These are phyloP conservation scores for Lactarius akahatsu DNA, from an alignment of 768 basidiomycete species.

Conservation along the genomic window DNA sequence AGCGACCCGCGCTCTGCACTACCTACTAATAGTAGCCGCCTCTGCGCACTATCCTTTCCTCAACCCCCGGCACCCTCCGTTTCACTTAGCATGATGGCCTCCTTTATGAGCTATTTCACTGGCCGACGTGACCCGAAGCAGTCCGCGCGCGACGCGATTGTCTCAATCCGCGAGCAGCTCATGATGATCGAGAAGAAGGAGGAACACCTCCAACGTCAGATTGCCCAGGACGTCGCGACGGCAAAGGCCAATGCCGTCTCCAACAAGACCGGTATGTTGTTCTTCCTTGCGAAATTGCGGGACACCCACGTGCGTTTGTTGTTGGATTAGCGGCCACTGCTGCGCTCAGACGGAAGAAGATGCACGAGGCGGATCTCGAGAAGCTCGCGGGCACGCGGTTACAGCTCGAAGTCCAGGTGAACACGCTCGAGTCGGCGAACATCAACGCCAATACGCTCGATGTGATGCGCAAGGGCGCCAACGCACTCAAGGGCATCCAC, in stretches of 20 bases:
- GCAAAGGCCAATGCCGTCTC: conserved; percentile 90
- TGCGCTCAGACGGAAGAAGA: conserved; percentile 92
- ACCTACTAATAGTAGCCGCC: neutral
- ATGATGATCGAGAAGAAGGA: conserved; percentile 99
- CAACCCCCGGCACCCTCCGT: neutral
- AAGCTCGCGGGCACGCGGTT: conserved; percentile 79
- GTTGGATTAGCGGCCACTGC: conserved; percentile 68
- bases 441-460: conserved; percentile 96
- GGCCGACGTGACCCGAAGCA: conserved; percentile 80
- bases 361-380: conserved; percentile 82
- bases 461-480: conserved; percentile 94
- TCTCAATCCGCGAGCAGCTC: conserved; percentile 87
- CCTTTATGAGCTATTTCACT: conserved; percentile 84
- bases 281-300: neutral
- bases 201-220: conserved; percentile 93
- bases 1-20: neutral
- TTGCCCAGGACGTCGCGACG: conserved; percentile 90
- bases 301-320: conserved; percentile 7
- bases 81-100: conserved; percentile 25
- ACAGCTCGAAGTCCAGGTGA: conserved; percentile 95
- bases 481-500: conserved; percentile 87
- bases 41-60: neutral
- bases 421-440: conserved; percentile 96
- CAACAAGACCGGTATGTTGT: conserved; percentile 80
- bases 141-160: conserved; percentile 89